These are phyloP conservation scores for Trichocladium antarcticum DNA, from an alignment of 495 filamentous ascomycete genomes.

Conservation along the genomic window DNA sequence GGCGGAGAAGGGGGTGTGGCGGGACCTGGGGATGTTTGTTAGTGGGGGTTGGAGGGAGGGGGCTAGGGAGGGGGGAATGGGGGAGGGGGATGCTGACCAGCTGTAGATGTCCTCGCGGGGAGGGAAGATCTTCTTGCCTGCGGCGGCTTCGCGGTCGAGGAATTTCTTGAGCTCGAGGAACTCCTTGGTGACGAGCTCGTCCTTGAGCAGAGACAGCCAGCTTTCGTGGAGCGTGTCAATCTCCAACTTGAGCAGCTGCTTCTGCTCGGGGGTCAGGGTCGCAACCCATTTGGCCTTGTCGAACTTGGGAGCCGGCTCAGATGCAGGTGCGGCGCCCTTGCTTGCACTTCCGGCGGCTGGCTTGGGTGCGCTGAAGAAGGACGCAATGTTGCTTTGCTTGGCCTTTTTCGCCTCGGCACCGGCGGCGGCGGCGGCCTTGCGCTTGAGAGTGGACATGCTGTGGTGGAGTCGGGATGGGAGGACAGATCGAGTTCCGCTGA, in stretches of 20 bases:
- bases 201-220: slow-evolving; percentile 80
- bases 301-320: slow-evolving; percentile 44
- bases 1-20: slow-evolving; percentile 73
- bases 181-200: slow-evolving; percentile 61
- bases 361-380: slow-evolving; percentile 43
- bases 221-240: slow-evolving; percentile 83
- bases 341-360: slow-evolving; percentile 14
- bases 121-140: slow-evolving; percentile 68
- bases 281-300: slow-evolving; percentile 81
- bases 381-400: slow-evolving; percentile 48
- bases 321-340: not conserved
- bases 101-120: slow-evolving; percentile 84
- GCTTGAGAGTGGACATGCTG: slow-evolving; percentile 49
- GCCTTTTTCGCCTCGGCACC: slow-evolving; percentile 54
- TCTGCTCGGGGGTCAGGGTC: slow-evolving; percentile 69
- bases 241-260: slow-evolving; percentile 69
- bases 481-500: not conserved
- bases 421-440: slow-evolving; percentile 48
- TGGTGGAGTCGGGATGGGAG: slow-evolving; percentile 3
- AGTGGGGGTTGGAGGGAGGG: not conserved
- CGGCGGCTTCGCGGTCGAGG: slow-evolving; percentile 63
- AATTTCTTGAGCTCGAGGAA: slow-evolving; percentile 86
- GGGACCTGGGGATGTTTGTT: slow-evolving; percentile 49
- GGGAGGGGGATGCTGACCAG: slow-evolving; percentile 51
- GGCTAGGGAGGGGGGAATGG: not conserved